These are phyloP conservation scores for Strigomonas culicis DNA, from an alignment of 208 protist species.

Conservation along the genomic window DNA sequence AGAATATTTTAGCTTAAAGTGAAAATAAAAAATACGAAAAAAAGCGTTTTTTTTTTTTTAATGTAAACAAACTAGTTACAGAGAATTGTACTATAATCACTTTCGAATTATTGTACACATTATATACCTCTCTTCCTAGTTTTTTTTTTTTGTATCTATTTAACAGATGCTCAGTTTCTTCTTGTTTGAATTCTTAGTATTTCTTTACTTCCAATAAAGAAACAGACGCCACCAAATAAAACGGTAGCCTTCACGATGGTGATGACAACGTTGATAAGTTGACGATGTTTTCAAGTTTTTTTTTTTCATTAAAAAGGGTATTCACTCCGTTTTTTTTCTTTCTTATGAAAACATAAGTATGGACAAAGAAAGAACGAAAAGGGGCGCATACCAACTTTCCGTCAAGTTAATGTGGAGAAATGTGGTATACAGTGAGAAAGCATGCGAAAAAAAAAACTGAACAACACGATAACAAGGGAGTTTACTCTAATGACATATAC, in stretches of 20 bases:
- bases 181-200: no score
- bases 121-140: not conserved
- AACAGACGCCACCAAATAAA: no score
- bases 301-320: no score
- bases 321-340: slow-evolving; percentile 5
- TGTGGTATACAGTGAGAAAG: not conserved
- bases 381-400: not conserved
- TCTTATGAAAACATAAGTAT: not conserved
- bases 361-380: not conserved
- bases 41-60: slow-evolving; percentile 4
- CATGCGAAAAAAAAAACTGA: not conserved
- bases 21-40: slow-evolving; percentile 12
- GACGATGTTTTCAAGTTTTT: no score
- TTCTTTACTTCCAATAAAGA: no score
- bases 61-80: slow-evolving; percentile 1
- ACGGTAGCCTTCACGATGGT: no score
- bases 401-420: not conserved
- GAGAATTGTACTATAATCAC: no score
- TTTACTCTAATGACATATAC: no score
- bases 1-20: slow-evolving; percentile 7
- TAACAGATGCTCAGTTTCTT: not conserved
- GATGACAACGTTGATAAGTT: no score
- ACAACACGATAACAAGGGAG: not conserved
- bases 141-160: not conserved
- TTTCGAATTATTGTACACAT: no score